Evolutionary conservation across 73 alveolate genomes (phyloP).

Genomic region (Blepharisma japonicum): DNA sequence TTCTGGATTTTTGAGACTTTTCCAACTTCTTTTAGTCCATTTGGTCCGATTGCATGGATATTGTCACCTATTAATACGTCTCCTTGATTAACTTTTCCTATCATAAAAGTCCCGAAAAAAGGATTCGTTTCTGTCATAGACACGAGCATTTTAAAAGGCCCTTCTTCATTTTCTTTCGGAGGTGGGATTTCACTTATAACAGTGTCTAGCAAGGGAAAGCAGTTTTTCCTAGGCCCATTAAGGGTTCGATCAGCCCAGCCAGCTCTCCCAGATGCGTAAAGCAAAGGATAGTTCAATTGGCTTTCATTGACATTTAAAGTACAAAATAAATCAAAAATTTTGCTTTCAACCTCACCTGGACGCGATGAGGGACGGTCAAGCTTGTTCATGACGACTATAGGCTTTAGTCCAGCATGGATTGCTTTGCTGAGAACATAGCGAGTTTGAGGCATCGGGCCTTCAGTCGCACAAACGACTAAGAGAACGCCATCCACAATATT

Average conservation of each 20-base stretch:
- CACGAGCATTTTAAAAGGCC: slow-evolving; percentile 65
- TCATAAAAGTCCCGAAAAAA: slow-evolving; percentile 69
- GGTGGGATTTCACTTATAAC: slow-evolving; percentile 60
- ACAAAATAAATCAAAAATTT: slow-evolving; percentile 77
- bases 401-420: slow-evolving; percentile 55
- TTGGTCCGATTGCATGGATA: slow-evolving; percentile 49
- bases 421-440: slow-evolving; percentile 76
- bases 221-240: slow-evolving; percentile 44
- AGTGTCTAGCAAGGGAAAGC: slow-evolving; percentile 60
- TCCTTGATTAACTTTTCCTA: slow-evolving; percentile 74
- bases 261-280: slow-evolving; percentile 76
- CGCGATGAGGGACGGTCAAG: slow-evolving; percentile 79
- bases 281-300: slow-evolving; percentile 75
- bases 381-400: slow-evolving; percentile 86
- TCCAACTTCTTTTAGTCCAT: slow-evolving; percentile 50
- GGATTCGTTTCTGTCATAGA: slow-evolving; percentile 72
- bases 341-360: slow-evolving; percentile 80
- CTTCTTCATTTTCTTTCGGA: slow-evolving; percentile 57
- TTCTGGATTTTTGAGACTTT: slow-evolving; percentile 64
- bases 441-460: slow-evolving; percentile 87
- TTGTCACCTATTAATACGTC: slow-evolving; percentile 58
- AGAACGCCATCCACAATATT: slow-evolving; percentile 84
- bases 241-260: slow-evolving; percentile 79
- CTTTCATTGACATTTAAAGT: slow-evolving; percentile 68
- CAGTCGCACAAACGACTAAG: slow-evolving; percentile 89